Evolutionary conservation across 2,329 filamentous ascomycete species (phyloP), one percentile per base, ranked within the genome.

Genomic region (Curvularia sp.): DNA sequence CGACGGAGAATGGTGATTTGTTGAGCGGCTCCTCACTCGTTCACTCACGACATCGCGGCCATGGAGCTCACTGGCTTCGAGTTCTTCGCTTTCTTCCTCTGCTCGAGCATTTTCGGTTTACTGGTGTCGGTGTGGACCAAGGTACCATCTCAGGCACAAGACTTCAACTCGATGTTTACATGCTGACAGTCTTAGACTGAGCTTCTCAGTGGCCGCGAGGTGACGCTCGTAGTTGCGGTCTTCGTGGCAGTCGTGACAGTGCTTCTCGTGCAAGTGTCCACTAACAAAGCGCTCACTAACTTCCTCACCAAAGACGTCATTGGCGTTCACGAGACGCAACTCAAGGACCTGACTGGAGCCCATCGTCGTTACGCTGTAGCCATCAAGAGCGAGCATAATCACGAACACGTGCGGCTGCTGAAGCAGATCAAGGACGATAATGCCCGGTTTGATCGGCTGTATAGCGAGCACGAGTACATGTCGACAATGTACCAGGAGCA

Each of bases 401-500:
- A 13, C 9, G 52, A 55, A 30, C 27, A 55, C 21, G 38, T 55
- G 28, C 55, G 57, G 10, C 43, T 64, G 4, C 50, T 52, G 9
- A 42, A 36, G 25, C 45, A 45, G 13, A 27, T 66, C 19, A 51
- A 51, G 18, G 34, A 36, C 18, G 34, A 54, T 3, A 43, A 59
- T 3, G 18, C 41, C 15, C 54, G 58, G 6, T 58, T 65, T n/a
- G 53, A 60, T 51, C 53, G 51, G 15, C 8, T 68, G 13, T 43
- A 56, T 51, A 18, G 19, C 39, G 64, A 67, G 28, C 59, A 67
- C 39, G 55, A 68, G 7, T 63, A 56, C 41, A 59, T 66, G n/a
- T 50, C 46, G 3, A 34, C 32, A 15, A 51, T 56, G 43, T 66
- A 60, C 12, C 65, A 63, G 30, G 60, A 66, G 25, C 58, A 66